Base-by-base conservation (phyloP, 2,329 filamentous ascomycete species). In the Aspergillus sp. region DNA sequence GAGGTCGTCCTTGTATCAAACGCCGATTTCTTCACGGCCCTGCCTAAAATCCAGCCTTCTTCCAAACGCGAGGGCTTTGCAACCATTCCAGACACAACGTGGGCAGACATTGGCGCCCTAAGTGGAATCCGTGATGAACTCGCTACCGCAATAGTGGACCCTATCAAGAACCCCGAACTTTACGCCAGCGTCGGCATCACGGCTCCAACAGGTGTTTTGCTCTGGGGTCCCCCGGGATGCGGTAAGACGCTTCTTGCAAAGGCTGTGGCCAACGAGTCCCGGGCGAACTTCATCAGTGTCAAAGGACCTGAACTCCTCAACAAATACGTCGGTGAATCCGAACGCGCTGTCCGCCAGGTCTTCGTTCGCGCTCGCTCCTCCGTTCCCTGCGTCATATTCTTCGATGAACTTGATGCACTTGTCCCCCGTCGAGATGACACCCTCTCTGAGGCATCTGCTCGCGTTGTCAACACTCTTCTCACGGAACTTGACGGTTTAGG, bases 251-350 rank as follows among this genome's bases (percentile, higher is more conserved):
- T 99, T 2, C 86, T 99, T 2, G 95, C 95, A 17, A 97, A 98
- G 76, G 95, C 95, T 3, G 92, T 97, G 4, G 95, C 95, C 55
- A 96, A 96, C 73, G 92, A 96, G 72, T 93, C 90, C 7, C 91
- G 93, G 72, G 95, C 95, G 48, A 98, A 96, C 75, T 99, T 99
- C 79, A 99, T 99, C 75, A 92, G 91, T 52, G 91, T 99, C 76
- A 97, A 97, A 75, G 95, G 95, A 0, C 95, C 95, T 0, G 95
- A 99, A 72, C 81, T 99, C 9, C 83, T 99, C 45, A 98, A 98
- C 80, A 99, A 98, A 76, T 99, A 93, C 71, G 93, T 99, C 9
- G 95, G 95, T 64, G 95, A 99, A 75, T 96, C 91, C 6, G 95
- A 99, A 76, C 89, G 93, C 11, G 91, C 93, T 0, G 89, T 99